phyloP scores from a whole-genome alignment of 2,329 filamentous ascomycete genomes.

The Mycogone perniciosa region DNA sequence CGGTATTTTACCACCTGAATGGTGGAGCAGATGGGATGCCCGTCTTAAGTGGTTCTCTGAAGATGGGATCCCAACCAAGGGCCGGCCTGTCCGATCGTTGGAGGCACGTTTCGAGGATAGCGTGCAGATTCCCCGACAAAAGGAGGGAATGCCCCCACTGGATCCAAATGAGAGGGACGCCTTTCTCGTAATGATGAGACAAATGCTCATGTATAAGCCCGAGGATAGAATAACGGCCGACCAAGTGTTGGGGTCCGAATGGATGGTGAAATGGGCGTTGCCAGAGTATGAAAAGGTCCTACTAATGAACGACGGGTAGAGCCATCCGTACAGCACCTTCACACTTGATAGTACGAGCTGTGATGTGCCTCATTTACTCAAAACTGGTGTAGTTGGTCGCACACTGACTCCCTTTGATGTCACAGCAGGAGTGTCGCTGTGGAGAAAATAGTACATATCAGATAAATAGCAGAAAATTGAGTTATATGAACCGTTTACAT shows the following conservation, averaged over 20 bases:
- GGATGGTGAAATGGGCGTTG: conserved; percentile 17
- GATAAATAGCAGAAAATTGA: too few relatives aligned
- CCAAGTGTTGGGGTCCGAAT: conserved; percentile 10
- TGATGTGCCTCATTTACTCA: too few relatives aligned
- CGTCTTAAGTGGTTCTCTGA: conserved; percentile 17
- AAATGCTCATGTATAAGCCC: conserved; percentile 14
- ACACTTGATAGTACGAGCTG: too few relatives aligned
- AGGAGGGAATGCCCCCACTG: conserved; percentile 2
- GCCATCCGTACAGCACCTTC: too few relatives aligned
- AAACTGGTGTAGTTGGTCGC: too few relatives aligned
- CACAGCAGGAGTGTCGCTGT: too few relatives aligned
- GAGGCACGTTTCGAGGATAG: conserved; percentile 11
- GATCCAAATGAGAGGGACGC: conserved; percentile 2
- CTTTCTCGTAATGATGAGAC: conserved; percentile 7
- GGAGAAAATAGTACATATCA: too few relatives aligned
- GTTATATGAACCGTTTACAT: too few relatives aligned
- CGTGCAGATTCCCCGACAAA: conserved; percentile 10
- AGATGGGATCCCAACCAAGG: conserved; percentile 11
- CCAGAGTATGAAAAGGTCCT: conserved; percentile 19
- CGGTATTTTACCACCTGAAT: conserved; percentile 16
- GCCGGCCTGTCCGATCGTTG: conserved; percentile 9
- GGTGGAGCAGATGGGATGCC: conserved; percentile 19
- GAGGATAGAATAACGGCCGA: conserved; percentile 5
- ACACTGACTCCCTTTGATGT: too few relatives aligned
- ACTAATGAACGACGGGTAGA: too few relatives aligned